Evolutionary conservation across 2,329 filamentous ascomycete genomes (phyloP), one percentile per base, ranked within the genome.

Genomic region (Blastomyces gilchristii): DNA sequence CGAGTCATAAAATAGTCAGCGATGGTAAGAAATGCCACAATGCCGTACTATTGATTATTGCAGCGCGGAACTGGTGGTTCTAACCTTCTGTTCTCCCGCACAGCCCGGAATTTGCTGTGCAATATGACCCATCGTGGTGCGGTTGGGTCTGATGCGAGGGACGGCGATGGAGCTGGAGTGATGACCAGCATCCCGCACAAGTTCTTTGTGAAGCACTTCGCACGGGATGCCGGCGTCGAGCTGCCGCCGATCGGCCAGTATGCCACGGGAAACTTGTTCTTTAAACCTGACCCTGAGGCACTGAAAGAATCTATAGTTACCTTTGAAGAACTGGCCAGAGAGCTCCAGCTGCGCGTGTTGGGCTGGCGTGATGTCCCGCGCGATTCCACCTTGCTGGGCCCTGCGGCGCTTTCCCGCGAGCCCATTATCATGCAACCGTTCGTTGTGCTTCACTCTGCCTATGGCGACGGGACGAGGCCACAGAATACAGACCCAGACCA

Each of bases 71-170:
- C n/a, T 22, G n/a, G n/a, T 41, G n/a, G 47, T 11, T 64, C 75
- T 79, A 69, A 81, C 74, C 64, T 66, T 66, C 7, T 47, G 52
- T 63, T 9, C 53, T 58, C 14, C 47, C 67, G 41, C 65, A 54
- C 71, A 94, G 90, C 92, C 69, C 89, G 90, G 69, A 96, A 92
- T 78, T 83, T 99, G 66, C 87, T 99, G 67, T 99, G 94, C 84
- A 97, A 99, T 84, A 99, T 99, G 94, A 97, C 94, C 83, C 94
- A 99, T 82, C 89, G 94, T 76, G 94, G 94, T 82, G 94, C 94
- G 67, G 93, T 97, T 71, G 94, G 94, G 70, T 97, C 94, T 65
- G 94, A 99, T 82, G 91, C 91, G 73, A 89, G 94, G 82, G 94
- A 99, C 76, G 94, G 94, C 75, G 94, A 99, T 76, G 94, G 94